These are phyloP conservation scores for Hydnomerulius pinastri DNA, from an alignment of 768 basidiomycete species.

Conservation along the genomic window DNA sequence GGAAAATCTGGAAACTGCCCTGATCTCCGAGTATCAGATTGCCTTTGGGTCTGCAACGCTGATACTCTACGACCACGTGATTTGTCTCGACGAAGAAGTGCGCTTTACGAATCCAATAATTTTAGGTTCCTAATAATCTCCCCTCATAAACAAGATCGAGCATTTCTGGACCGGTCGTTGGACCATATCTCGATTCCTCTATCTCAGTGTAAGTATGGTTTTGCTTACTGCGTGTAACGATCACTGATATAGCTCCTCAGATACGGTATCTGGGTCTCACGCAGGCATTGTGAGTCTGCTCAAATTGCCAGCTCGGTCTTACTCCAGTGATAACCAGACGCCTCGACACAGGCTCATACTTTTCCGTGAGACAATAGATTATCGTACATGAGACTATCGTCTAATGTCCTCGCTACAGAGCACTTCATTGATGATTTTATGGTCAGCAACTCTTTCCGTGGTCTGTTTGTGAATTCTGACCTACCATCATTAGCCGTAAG, in stretches of 20 bases:
- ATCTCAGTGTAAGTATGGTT: constrained; percentile 6
- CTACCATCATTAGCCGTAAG: constrained; percentile 9
- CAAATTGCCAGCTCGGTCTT: too few species aligned
- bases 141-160: constrained; percentile 5
- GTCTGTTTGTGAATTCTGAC: neutral
- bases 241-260: constrained; percentile 1
- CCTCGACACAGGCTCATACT: constrained; percentile 1
- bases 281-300: constrained; percentile 6
- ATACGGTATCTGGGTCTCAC: constrained; percentile 12
- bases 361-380: constrained; percentile 3
- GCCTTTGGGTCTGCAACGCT: constrained; percentile 9
- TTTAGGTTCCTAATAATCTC: neutral
- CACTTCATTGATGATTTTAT: neutral
- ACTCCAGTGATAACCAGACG: neutral
- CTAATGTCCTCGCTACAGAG: neutral
- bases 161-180: constrained; percentile 15
- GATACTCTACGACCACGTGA: constrained; percentile 14
- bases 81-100: constrained; percentile 9
- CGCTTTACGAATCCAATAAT: neutral
- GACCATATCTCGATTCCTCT: constrained; percentile 10
- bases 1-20: too few species aligned
- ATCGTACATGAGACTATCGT: too few species aligned
- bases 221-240: too few species aligned
- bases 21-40: too few species aligned
- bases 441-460: neutral